Evolutionary conservation across 257 asterid species (phyloP), one percentile per base, ranked within the genome.

Genomic region (Cinchona pubescens): DNA sequence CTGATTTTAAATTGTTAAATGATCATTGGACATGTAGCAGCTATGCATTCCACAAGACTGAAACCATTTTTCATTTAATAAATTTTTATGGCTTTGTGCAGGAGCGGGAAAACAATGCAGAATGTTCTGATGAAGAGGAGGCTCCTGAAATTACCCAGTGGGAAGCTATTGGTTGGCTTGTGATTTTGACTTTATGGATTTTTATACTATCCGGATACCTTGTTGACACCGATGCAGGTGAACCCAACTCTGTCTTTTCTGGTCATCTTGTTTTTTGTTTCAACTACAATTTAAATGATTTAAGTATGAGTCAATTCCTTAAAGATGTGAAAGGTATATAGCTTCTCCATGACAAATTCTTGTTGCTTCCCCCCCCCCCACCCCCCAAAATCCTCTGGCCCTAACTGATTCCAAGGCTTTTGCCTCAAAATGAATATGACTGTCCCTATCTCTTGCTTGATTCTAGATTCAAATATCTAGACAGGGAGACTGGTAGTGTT

Each of bases 141-240:
- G 85, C 61, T 59, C 88, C 96, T 0, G 98, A 95, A 87, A 90
- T 92, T 62, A 84, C 92, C 29, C 90, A 77, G 32, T 90, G 98
- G 98, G 97, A 92, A 91, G 89, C 96, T 72, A 81, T 95, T 35
- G 91, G 78, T 72, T 95, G 99, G 98, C 98, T 95, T 74, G 88
- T 96, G 35, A 64, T 92, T 66, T 85, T 92, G 82, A 95, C 99
- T 64, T 63, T 90, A 71, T 92, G 96, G 96, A 95, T 95, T 82
- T 95, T 97, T 37, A 84, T 95, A 79, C 83, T 95, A 49, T 95
- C 99, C 23, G 99, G 94, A 75, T 95, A 91, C 86, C 98, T 92
- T 35, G 98, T 95, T 34, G 96, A 92, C 77, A 96, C 98, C 72
- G n/a, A 91, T 95, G 38, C 89, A 91, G 97, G 99, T 95, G 81